Base-by-base conservation (phyloP, 805 yeast species). In the Monosporozyma aerobia region DNA sequence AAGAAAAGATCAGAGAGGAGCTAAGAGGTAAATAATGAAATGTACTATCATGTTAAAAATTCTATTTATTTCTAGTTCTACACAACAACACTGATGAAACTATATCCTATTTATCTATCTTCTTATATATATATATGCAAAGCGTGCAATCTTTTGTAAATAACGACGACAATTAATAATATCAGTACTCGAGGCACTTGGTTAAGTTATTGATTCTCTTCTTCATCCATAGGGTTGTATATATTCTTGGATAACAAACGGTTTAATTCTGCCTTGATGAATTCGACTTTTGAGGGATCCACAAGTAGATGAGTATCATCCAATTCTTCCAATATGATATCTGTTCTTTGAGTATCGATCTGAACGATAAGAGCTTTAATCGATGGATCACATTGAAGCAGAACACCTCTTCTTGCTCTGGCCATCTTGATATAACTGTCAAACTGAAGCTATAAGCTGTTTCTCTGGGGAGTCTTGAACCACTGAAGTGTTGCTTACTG, bases 241-340 rank as follows among this genome's bases (percentile, higher is more conserved):
- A 92, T 82, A 64, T 92, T 94, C 67, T 87, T 82, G 1, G 95
- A 82, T 25, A 92, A 73, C 55, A 89, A 69, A 55, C 81, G 71
- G 63, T 87, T 88, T 58, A 92, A 76, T 66, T 92, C 96, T 50
- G 70, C 73, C 59, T 90, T 92, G 48, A 92, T 83, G 62, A 74
- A 82, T 25, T 81, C 83, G 2, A 92, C 87, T 69, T 83, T 86
- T 40, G 80, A 78, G 33, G 84, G 85, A 59, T 87, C 92, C 30
- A 92, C 85, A 55, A 94, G 73, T 19, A 92, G 69, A 68, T 94
- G 98, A 1, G 94, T 87, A 47, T 90, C 97, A 64, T 94, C 98
- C 44, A 92, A 75, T 60, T 94, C 98, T 53, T 80, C 82, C 22
- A 81, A 68, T 5, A 82, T 79, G 35, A 94, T 83, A 59, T 90